Evolutionary conservation across 768 basidiomycete species (phyloP), one percentile per base, ranked within the genome.

Genomic region (Pleurotus pulmonarius): DNA sequence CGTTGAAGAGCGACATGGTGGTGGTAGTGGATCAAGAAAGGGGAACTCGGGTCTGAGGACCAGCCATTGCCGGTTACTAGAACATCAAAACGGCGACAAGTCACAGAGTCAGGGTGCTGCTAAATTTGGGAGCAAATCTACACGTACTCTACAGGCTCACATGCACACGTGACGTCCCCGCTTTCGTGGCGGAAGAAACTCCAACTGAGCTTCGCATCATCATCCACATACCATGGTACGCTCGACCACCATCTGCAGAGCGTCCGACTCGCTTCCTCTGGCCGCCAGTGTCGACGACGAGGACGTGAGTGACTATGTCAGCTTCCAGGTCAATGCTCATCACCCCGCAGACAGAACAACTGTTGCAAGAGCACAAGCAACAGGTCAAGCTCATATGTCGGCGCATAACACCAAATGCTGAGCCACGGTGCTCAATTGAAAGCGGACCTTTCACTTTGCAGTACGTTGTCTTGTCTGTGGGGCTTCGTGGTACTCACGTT

Each of bases 221-320:
- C 29, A 57, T 51, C 55, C 60, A 53, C 57, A 58, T 29, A 46
- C 55, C 60, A 94, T 94, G 92, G 92, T 94, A 59, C 85, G 86
- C 58, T 90, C 92, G 59, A 94, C 92, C 24, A 86, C 89, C 59
- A 85, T 94, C 64, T 92, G 90, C 15, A 80, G 92, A 57, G 92
- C 90, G 22, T 84, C 83, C 8, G 92, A 94, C 70, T 90, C 89
- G 22, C 80, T 98, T 18, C 95, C 95, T 13, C 80, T 98, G 12
- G 94, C 95, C 12, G 94, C 95, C 1, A 95, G 90, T 61, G 97
- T 98, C 11, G 97, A 99, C 67, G 97, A 98, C 67, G 96, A 98
- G 70, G 87, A 92, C 80, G 96, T 95, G 38, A 58, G 78, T 65
- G 29, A 12, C 11, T 7, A 8, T 18, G 20, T 39, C 56, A 22